Evolutionary conservation across 2,329 filamentous ascomycete species (phyloP), one percentile per base, ranked within the genome.

Genomic region (Trichoderma sp.): DNA sequence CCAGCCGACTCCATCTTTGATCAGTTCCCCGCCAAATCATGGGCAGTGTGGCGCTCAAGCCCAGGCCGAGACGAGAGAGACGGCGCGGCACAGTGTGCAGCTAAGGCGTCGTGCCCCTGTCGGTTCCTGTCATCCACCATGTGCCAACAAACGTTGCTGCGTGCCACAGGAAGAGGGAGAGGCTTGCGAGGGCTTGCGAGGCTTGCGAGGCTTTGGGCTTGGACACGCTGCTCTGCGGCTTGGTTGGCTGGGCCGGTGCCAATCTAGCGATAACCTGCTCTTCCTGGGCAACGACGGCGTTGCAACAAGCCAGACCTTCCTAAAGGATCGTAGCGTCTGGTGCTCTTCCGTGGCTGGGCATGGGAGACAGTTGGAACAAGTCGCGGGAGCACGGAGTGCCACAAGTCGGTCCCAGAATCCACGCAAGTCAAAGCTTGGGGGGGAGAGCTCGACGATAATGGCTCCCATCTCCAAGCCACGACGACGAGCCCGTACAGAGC

Each of bases 51-150:
- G 64, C 45, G 62, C 64, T 65, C 55, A 43, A 65, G 56, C 34
- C 63, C 63, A 57, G 30, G 43, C 57, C 58, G 48, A 60, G 39
- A 52, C 28, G 12, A 60, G 45, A n/a, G 26, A 51, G 60, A 63
- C 60, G 60, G 50, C 60, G 60, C 50, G 5, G 26, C 52, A 66
- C 64, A 64, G 64, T 63, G 64, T 51, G 51, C 51, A n/a, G 51
- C 50, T 51, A 57, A 15, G 7, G 15, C 48, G 44, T 19, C 43
- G 26, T 34, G 57, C 45, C 51, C 48, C 41, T 41, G 59, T 43
- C 45, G 59, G 64, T 57, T 60, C 59, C 48, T 66, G 64, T 63
- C 59, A 54, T 60, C 63, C 63, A 65, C 63, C 63, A 65, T 65
- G 63, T 60, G 63, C 56, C 26, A 55, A 61, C 34, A 14, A 61